A percentile compares a stretch with the other conserved stretches of the same genome.
Evolutionary conservation across 208 protist genomes (phyloP).

Genomic region (Leishmania turanica): DNA sequence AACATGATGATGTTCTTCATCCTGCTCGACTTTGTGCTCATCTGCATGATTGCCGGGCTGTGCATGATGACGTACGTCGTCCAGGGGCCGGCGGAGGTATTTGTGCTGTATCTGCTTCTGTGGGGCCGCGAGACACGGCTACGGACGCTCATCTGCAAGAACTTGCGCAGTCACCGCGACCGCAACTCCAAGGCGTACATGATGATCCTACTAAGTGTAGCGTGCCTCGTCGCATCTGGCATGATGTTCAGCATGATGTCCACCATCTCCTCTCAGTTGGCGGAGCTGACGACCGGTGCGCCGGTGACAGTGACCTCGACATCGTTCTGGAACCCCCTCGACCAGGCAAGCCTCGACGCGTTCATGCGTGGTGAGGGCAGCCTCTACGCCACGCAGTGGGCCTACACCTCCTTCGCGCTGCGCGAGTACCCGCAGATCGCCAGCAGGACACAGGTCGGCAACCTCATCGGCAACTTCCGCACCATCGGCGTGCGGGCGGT

Average conservation of each 20-base stretch:
- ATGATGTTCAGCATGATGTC: slow-evolving; percentile 72
- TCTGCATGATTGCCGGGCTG: slow-evolving; percentile 93
- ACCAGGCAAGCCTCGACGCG: slow-evolving; percentile 41
- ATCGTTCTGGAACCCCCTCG: slow-evolving; percentile 45
- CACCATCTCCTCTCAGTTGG: slow-evolving; percentile 43
- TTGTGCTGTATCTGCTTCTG: slow-evolving; percentile 79
- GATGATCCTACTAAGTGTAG: slow-evolving; percentile 94
- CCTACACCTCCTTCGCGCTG: slow-evolving; percentile 71
- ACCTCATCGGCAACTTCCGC: slow-evolving; percentile 30
- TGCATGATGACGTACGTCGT: slow-evolving; percentile 86
- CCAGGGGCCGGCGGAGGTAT: slow-evolving; percentile 67
- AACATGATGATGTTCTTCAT: slow-evolving; percentile 92
- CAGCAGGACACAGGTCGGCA: slow-evolving; percentile 32
- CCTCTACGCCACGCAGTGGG: slow-evolving; percentile 46
- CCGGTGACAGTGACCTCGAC: slow-evolving; percentile 50
- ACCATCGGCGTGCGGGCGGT: slow-evolving; percentile 45
- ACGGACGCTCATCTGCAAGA: slow-evolving; percentile 89
- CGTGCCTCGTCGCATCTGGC: slow-evolving; percentile 90
- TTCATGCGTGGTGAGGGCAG: slow-evolving; percentile 44
- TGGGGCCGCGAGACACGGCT: slow-evolving; percentile 84
- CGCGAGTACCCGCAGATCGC: slow-evolving; percentile 64
- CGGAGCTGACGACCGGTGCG: slow-evolving; percentile 55
- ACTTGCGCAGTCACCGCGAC: slow-evolving; percentile 83
- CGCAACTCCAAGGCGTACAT: slow-evolving; percentile 94
- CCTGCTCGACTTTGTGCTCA: slow-evolving; percentile 87